Evolutionary conservation across 306 rosid genomes (phyloP).

Genomic region (Rubus parviflorus): DNA sequence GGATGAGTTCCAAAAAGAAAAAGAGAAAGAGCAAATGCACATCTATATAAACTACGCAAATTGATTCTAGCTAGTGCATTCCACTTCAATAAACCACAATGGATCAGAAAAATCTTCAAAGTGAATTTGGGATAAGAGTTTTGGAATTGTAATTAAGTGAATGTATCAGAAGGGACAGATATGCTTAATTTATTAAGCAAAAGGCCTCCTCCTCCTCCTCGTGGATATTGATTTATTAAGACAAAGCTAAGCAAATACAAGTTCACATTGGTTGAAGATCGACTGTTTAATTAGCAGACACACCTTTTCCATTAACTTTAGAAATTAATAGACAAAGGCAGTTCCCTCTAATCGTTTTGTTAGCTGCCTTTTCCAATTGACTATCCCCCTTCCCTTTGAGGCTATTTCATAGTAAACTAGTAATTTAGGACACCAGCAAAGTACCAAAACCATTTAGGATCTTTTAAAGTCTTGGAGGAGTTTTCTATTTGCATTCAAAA

Average conservation of each 20-base stretch:
- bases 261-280: constrained; percentile 14
- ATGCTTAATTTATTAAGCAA: not conserved
- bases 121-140: constrained; percentile 1
- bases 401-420: not conserved
- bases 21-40: not conserved
- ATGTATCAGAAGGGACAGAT: not conserved
- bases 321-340: constrained; percentile 3
- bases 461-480: not conserved
- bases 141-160: not conserved
- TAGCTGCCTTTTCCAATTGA: not conserved
- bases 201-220: not conserved
- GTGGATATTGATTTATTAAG: not conserved
- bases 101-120: not conserved
- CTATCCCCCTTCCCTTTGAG: not conserved
- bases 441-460: not conserved
- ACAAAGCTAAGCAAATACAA: not conserved
- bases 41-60: not conserved
- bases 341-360: not conserved
- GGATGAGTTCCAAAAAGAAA: not conserved
- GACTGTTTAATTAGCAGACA: constrained; percentile 8
- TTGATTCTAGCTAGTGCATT: constrained; percentile 24
- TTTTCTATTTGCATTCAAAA: not conserved
- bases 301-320: constrained; percentile 19
- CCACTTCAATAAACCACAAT: constrained; percentile 44
- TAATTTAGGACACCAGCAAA: not conserved